These are phyloP conservation scores for Emergomyces africanus DNA, from an alignment of 2,329 filamentous ascomycete species.

Conservation along the genomic window DNA sequence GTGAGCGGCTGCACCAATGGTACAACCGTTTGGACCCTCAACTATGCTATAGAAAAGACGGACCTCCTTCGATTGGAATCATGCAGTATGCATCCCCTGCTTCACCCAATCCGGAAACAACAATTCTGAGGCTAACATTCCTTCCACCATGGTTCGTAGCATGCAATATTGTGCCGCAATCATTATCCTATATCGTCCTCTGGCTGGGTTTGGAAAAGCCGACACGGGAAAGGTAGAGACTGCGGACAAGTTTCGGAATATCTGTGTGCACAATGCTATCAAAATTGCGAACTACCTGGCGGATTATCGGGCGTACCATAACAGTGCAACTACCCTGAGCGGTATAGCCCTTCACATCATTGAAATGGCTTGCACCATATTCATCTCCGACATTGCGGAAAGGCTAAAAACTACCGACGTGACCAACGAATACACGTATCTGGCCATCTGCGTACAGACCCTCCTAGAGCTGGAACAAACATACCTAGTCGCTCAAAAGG, in stretches of 20 bases:
- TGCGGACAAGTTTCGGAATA: constrained; percentile 4
- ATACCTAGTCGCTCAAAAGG: constrained; percentile 9
- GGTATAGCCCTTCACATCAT: constrained; percentile 10
- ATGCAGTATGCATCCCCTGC: constrained; percentile 4
- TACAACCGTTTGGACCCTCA: constrained; percentile 6
- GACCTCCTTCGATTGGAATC: constrained; percentile 2
- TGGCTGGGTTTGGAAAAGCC: constrained; percentile 5
- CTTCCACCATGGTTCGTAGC: neutral
- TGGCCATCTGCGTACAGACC: constrained; percentile 10
- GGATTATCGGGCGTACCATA: constrained; percentile 7
- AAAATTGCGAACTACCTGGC: constrained; percentile 5
- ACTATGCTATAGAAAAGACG: constrained; percentile 3
- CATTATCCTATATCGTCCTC: constrained; percentile 6
- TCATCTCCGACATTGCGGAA: constrained; percentile 10
- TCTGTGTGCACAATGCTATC: constrained; percentile 8
- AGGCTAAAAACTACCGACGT: constrained; percentile 3
- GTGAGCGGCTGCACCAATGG: constrained; percentile 7
- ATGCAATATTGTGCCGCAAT: constrained; percentile 7
- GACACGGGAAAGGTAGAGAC: neutral
- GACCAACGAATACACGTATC: constrained; percentile 5
- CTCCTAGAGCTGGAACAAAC: constrained; percentile 10
- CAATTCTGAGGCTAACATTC: neutral
- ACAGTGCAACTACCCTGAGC: constrained; percentile 6
- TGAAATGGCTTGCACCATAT: constrained; percentile 7
- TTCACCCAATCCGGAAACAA: neutral